Base-by-base conservation (phyloP, 1,139 yeast species). In the Hemisphaericaspora subhashii region DNA sequence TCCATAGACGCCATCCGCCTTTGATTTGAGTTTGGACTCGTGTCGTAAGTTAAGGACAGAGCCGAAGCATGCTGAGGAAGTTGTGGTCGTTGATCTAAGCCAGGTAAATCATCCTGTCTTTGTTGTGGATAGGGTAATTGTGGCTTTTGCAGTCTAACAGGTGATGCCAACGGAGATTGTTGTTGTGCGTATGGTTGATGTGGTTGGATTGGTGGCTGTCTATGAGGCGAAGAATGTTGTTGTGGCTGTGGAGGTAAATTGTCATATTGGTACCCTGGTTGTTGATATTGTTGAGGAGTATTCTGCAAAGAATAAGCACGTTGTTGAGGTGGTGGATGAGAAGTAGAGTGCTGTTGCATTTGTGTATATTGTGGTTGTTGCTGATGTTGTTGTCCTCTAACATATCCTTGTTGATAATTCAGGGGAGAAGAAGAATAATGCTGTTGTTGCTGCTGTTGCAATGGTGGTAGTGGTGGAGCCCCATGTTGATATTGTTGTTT, bases 121-220 rank as follows among this genome's bases (percentile, higher is more conserved):
- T 43, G 48, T 9, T 42, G 41, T 12, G 39, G 40, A 17, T 27
- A 38, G 11, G 35, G 42, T 16, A 37, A 44, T 23, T 38, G 42
- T 12, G 31, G 33, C 4, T 35, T 33, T 15, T 17, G 24, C 13
- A 16, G 10, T 25, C 30, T 25, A 6, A 29, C 20, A 6, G 26
- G 18, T 16, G 40, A 14, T 13, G 28, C 27, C 9, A 31, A 26
- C 20, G 33, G 38, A 17, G 43, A 35, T 18, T 37, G 39, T n/a
- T 35, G 40, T 15, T 27, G 33, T 15, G 17, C 8, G 20, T 30
- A 23, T 23, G 17, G 35, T 10, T 29, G 36, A 9, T 24, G 30
- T 9, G 33, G 34, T 12, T 35, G 42, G 10, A 35, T 41, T 23
- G 37, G 31, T 16, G 34, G 37, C 7, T 20, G 36, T 13, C 20